Percentiles rank a stretch among this genome's conserved stretches.
phyloP scores from a whole-genome alignment of 2,329 filamentous ascomycete species.

The Hortaea werneckii region DNA sequence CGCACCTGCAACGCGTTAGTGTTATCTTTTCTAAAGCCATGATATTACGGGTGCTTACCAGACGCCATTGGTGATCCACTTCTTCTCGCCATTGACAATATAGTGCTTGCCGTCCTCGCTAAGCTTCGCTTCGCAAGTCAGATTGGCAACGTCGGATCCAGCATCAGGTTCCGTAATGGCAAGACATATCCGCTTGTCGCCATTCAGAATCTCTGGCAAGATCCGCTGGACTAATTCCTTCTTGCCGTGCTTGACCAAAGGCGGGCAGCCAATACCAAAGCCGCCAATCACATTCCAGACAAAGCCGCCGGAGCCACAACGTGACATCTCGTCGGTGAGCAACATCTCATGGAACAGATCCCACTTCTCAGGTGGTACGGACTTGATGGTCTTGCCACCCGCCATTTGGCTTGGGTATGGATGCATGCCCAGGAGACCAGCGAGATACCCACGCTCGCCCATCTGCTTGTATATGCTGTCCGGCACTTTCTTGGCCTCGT shows the following conservation, averaged over 20 bases:
- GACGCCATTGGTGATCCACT: constrained; percentile 98
- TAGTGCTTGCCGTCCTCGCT: constrained; percentile 95
- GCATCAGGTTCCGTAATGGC: constrained; percentile 95
- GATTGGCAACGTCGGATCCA: constrained; percentile 86
- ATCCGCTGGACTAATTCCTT: constrained; percentile 78
- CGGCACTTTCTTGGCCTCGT: constrained; percentile 85
- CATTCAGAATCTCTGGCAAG: constrained; percentile 73
- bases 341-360: constrained; percentile 98
- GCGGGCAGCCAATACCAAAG: constrained; percentile 91
- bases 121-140: constrained; percentile 92
- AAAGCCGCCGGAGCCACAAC: constrained; percentile 78
- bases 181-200: constrained; percentile 94
- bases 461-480: constrained; percentile 88
- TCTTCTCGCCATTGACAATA: constrained; percentile 99
- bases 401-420: constrained; percentile 66
- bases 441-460: constrained; percentile 84
- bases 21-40: neutral
- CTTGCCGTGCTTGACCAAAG: constrained; percentile 83
- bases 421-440: constrained; percentile 76
- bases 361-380: constrained; percentile 80
- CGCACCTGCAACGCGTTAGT: constrained; percentile 50
- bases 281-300: constrained; percentile 96
- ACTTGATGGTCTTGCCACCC: constrained; percentile 55
- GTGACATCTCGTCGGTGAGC: constrained; percentile 86
- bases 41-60: constrained; percentile 6